Conservation (phyloP, 176 grass and related monocot species). For the Oryza coarctata region DNA sequence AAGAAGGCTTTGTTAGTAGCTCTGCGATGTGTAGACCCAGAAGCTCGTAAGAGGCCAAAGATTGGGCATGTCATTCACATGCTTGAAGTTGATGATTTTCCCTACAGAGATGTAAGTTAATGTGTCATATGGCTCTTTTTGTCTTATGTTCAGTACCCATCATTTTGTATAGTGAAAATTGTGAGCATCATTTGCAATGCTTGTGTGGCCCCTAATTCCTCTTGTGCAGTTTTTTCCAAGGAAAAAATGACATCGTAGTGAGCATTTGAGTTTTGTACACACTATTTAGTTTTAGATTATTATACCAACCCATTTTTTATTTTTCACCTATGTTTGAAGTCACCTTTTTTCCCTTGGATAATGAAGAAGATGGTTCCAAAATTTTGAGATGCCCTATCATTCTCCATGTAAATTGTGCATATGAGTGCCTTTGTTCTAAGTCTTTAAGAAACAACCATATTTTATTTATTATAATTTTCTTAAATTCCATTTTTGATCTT, state of each 20-base stretch:
- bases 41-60: constrained; percentile 93
- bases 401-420: neutral
- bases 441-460: neutral
- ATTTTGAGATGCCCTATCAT: neutral
- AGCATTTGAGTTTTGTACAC: neutral
- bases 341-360: neutral
- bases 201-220: neutral
- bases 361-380: neutral
- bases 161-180: neutral
- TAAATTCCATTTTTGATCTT: neutral
- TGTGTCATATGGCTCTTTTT: neutral
- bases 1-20: constrained; percentile 93
- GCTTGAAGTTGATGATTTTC: constrained; percentile 98
- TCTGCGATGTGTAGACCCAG: constrained; percentile 89
- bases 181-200: neutral
- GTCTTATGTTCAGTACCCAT: neutral
- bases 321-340: neutral
- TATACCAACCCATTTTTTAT: neutral
- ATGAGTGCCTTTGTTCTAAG: neutral
- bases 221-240: neutral
- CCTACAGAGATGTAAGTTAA: constrained; percentile 87
- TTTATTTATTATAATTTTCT: neutral
- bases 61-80: constrained; percentile 98
- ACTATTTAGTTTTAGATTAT: constrained; percentile 5
- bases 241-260: neutral